phyloP scores from a whole-genome alignment of 345 rosid genomes.

The Camelina laxa region DNA sequence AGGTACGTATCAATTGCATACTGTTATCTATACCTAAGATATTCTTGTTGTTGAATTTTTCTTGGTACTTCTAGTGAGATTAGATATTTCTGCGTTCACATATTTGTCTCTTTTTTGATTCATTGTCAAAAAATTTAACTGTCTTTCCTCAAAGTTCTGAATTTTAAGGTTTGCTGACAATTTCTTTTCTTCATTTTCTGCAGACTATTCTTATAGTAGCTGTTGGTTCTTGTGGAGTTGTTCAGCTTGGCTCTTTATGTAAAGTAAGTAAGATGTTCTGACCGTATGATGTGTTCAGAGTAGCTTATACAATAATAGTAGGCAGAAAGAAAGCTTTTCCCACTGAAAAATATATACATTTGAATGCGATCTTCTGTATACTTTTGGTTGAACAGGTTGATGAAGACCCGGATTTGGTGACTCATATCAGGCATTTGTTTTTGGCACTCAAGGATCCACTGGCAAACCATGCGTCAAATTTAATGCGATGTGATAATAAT shows the following conservation, averaged over 20 bases:
- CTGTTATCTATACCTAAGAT: not conserved
- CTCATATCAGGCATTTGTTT: slow-evolving; percentile 65
- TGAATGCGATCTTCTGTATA: slow-evolving; percentile 21
- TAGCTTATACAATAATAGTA: not conserved
- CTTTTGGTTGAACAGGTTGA: slow-evolving; percentile 60
- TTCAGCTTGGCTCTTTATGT: slow-evolving; percentile 82
- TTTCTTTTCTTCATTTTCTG: slow-evolving; percentile 29
- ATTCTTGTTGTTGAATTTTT: not conserved
- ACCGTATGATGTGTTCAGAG: not conserved
- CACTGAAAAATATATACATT: not conserved
- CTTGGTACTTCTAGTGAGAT: not conserved
- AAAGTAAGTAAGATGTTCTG: slow-evolving; percentile 56
- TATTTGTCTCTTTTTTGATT: not conserved
- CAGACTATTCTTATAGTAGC: slow-evolving; percentile 79
- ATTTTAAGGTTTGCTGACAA: not conserved
- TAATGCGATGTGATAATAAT: slow-evolving; percentile 48
- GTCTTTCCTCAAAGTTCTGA: slow-evolving; percentile 23
- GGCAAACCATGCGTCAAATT: slow-evolving; percentile 48
- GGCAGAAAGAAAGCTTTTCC: not conserved
- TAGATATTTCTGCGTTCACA: not conserved
- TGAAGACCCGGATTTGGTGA: slow-evolving; percentile 73
- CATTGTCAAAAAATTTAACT: not conserved
- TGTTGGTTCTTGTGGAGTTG: slow-evolving; percentile 80
- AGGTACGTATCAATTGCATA: slow-evolving; percentile 47
- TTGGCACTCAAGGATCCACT: slow-evolving; percentile 62